phyloP scores from a whole-genome alignment of 768 basidiomycete species.

The Pleurotus citrinopileatus region DNA sequence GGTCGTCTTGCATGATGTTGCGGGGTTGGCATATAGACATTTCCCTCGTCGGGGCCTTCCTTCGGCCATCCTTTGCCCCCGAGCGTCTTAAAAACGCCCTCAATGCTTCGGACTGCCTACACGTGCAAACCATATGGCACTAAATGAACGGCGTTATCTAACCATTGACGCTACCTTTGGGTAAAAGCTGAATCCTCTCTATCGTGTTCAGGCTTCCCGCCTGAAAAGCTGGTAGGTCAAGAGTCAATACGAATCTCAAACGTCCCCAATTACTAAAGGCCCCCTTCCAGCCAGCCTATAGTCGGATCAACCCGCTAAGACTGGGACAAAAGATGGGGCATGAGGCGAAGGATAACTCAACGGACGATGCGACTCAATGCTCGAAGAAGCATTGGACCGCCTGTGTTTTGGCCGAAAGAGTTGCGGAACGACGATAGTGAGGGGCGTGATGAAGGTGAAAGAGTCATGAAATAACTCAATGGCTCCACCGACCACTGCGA shows the following conservation, averaged over 20 bases:
- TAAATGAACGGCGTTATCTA: too few relatives aligned
- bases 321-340: neutral
- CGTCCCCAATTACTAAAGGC: neutral
- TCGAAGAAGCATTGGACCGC: neutral
- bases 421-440: conserved; percentile 12
- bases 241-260: neutral
- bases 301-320: neutral
- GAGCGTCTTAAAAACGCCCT: too few relatives aligned
- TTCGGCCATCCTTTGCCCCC: too few relatives aligned
- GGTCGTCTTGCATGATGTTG: too few relatives aligned
- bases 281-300: neutral
- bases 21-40: too few relatives aligned
- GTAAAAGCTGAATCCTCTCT: too few relatives aligned
- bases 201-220: neutral
- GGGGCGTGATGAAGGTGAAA: conserved; percentile 16
- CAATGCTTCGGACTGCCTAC: too few relatives aligned
- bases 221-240: neutral
- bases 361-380: neutral
- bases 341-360: neutral
- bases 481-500: conserved; percentile 14
- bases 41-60: too few relatives aligned
- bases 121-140: too few relatives aligned
- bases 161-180: too few relatives aligned
- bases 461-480: conserved; percentile 15
- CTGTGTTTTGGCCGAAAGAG: conserved; percentile 10